Evolutionary conservation across 495 filamentous ascomycete genomes (phyloP).

Genomic region (Xanthoparmelia taractica): DNA sequence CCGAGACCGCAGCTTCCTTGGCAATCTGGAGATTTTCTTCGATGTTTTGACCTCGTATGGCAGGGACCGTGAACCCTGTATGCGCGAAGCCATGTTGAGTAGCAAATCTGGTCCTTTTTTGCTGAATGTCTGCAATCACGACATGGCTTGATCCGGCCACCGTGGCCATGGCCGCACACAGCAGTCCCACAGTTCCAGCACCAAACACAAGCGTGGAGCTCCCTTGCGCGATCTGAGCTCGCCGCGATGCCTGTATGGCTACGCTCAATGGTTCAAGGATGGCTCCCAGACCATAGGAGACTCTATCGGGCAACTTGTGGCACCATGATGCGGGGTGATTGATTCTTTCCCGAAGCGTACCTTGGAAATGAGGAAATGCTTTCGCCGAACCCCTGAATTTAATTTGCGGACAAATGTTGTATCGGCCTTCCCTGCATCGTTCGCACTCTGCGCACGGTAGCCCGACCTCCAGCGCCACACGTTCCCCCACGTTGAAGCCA

Average conservation of each 20-base stretch:
- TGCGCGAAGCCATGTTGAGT: slow-evolving; percentile 61
- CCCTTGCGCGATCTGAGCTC: slow-evolving; percentile 47
- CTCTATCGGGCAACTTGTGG: slow-evolving; percentile 57
- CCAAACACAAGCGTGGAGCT: slow-evolving; percentile 66
- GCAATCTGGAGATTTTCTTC: slow-evolving; percentile 54
- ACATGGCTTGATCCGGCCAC: slow-evolving; percentile 59
- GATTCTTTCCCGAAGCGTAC: slow-evolving; percentile 71
- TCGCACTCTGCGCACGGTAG: slow-evolving; percentile 65
- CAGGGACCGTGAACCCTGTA: slow-evolving; percentile 52
- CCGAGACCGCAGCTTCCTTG: slow-evolving; percentile 48
- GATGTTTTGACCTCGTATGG: slow-evolving; percentile 41
- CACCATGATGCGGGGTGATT: slow-evolving; percentile 66
- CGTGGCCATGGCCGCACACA: slow-evolving; percentile 57
- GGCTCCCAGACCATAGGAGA: slow-evolving; percentile 63
- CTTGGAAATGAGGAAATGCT: slow-evolving; percentile 68
- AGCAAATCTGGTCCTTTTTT: slow-evolving; percentile 63
- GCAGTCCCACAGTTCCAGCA: slow-evolving; percentile 70
- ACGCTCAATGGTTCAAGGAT: slow-evolving; percentile 74
- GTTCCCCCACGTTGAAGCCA: slow-evolving; percentile 50
- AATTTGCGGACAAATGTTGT: slow-evolving; percentile 81
- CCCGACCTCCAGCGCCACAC: slow-evolving; percentile 78
- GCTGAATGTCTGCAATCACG: slow-evolving; percentile 73
- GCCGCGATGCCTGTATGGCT: slow-evolving; percentile 63
- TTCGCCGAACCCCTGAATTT: slow-evolving; percentile 74
- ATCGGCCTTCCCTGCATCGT: slow-evolving; percentile 58